Percentiles rank a stretch among this genome's conserved stretches.
Conservation (phyloP, 2,329 filamentous ascomycete genomes). For the Aotearoamyces nothofagi region DNA sequence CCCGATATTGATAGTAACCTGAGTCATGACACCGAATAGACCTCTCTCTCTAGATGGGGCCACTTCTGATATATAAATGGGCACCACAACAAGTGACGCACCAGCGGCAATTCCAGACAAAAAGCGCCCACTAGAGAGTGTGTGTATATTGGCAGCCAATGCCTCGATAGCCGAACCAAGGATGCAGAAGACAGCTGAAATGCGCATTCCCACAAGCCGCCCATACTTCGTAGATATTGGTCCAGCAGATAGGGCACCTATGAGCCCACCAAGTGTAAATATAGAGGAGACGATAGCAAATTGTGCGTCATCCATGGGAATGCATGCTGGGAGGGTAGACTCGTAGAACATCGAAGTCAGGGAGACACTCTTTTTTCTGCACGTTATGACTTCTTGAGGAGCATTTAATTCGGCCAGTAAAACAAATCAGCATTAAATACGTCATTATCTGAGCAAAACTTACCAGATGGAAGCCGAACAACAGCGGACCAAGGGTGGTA, state of each 20-base stretch:
- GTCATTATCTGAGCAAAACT: conserved; percentile 10
- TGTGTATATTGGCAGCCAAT: conserved; percentile 46
- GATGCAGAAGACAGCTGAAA: conserved; percentile 64
- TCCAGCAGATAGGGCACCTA: conserved; percentile 69
- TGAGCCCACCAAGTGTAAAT: conserved; percentile 77
- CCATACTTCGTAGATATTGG: conserved; percentile 67
- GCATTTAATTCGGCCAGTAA: conserved; percentile 81
- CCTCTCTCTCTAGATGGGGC: conserved; percentile 61
- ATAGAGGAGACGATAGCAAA: conserved; percentile 82
- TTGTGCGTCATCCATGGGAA: conserved; percentile 68
- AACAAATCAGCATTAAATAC: conserved; percentile 1
- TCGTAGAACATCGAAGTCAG: conserved; percentile 11
- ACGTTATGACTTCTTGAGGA: conserved; percentile 85
- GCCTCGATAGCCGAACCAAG: conserved; percentile 65
- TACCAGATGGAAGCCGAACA: conserved; percentile 91
- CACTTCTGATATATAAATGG: conserved; percentile 87
- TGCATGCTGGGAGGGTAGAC: conserved; percentile 53
- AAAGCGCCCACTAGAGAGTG: conserved; percentile 61
- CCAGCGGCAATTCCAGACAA: conserved; percentile 75
- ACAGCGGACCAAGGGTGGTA: conserved; percentile 72
- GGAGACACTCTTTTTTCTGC: conserved; percentile 44
- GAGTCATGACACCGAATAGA: conserved; percentile 73
- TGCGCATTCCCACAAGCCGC: conserved; percentile 58
- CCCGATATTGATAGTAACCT: conserved; percentile 85
- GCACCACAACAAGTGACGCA: conserved; percentile 81